These are phyloP conservation scores for Exophiala oligosperma DNA, from an alignment of 2,329 filamentous ascomycete species.

Conservation along the genomic window DNA sequence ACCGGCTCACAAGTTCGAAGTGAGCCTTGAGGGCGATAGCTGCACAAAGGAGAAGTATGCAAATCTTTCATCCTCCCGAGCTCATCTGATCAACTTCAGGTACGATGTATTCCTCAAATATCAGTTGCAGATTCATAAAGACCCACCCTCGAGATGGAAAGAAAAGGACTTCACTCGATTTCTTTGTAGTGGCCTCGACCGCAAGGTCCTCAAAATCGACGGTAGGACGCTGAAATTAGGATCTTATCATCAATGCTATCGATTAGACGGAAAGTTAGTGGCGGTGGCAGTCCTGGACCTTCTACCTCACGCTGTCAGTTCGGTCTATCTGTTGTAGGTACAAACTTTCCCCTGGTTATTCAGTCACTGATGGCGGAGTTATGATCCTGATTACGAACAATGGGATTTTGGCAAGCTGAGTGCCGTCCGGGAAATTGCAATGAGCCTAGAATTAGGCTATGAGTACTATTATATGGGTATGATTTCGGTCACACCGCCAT, in stretches of 20 bases:
- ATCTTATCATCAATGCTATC: constrained; percentile 53
- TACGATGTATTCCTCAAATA: constrained; percentile 50
- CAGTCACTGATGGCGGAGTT: constrained; percentile 38
- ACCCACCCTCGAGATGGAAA: constrained; percentile 45
- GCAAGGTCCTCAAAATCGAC: constrained; percentile 37
- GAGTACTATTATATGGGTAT: constrained; percentile 65
- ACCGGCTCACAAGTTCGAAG: constrained; percentile 51
- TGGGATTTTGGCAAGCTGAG: constrained; percentile 65
- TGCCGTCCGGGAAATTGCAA: constrained; percentile 59
- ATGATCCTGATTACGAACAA: constrained; percentile 60
- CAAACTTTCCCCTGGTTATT: neutral
- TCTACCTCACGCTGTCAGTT: constrained; percentile 48
- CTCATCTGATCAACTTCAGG: constrained; percentile 27
- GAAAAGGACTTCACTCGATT: constrained; percentile 48
- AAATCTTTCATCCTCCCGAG: too few relatives aligned
- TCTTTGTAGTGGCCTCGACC: constrained; percentile 47
- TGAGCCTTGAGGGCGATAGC: constrained; percentile 48
- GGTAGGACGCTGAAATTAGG: constrained; percentile 46
- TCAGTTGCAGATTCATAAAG: constrained; percentile 47
- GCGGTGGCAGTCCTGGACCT: constrained; percentile 51
- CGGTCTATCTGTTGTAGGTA: constrained; percentile 51
- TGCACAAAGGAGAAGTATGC: constrained; percentile 48
- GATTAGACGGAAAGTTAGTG: constrained; percentile 49
- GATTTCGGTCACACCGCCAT: constrained; percentile 5
- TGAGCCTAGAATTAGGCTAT: constrained; percentile 57